These are phyloP conservation scores for Hyphodiscus sp. DNA, from an alignment of 2,329 filamentous ascomycete genomes.

Conservation along the genomic window DNA sequence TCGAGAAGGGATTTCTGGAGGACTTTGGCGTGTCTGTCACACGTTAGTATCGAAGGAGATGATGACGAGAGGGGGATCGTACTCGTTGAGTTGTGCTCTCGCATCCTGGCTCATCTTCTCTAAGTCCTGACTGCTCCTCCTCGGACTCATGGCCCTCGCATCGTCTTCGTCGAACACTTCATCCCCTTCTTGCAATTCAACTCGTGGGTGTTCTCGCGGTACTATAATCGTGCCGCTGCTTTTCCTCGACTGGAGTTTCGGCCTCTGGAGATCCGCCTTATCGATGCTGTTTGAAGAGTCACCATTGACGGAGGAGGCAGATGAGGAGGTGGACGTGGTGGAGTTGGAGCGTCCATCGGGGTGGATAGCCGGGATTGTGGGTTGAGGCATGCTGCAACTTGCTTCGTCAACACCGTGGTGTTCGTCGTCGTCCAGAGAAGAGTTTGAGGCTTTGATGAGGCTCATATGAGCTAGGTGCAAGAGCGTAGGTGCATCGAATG, in stretches of 20 bases:
- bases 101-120: constrained; percentile 82
- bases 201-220: constrained; percentile 65
- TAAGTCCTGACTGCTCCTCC: constrained; percentile 84
- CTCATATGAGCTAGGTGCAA: background rate
- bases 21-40: constrained; percentile 71
- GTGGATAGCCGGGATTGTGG: background rate
- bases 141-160: constrained; percentile 88
- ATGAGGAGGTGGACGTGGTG: constrained; percentile 7
- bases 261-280: constrained; percentile 34
- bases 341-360: background rate
- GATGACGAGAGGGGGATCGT: constrained; percentile 33
- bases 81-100: constrained; percentile 52
- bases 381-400: background rate
- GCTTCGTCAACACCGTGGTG: background rate
- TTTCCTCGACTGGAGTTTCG: constrained; percentile 65
- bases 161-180: constrained; percentile 70
- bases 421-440: background rate
- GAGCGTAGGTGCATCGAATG: background rate
- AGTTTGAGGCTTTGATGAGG: background rate
- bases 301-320: constrained; percentile 18
- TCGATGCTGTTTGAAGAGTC: background rate
- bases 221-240: constrained; percentile 80
- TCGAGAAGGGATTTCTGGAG: constrained; percentile 85
- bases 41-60: constrained; percentile 3
- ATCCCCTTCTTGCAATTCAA: constrained; percentile 66